These are phyloP conservation scores for Candida multigemmis DNA, from an alignment of 805 yeast species.

Conservation along the genomic window DNA sequence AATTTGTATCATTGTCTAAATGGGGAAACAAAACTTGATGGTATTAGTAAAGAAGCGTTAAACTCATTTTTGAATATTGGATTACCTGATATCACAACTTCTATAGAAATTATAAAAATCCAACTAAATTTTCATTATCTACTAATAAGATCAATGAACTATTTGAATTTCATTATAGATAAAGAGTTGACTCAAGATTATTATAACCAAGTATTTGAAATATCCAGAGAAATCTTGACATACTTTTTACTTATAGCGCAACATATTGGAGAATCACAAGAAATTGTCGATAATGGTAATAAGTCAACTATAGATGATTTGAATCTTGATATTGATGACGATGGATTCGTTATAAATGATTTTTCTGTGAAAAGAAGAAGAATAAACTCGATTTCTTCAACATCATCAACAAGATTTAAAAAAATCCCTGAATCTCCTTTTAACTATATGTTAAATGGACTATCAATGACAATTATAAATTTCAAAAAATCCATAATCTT, in stretches of 20 bases:
- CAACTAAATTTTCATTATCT: slow-evolving; percentile 36
- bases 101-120: slow-evolving; percentile 29
- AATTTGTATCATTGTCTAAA: slow-evolving; percentile 22
- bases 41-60: slow-evolving; percentile 10
- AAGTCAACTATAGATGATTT: slow-evolving; percentile 28
- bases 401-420: slow-evolving; percentile 8
- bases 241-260: slow-evolving; percentile 28
- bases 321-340: slow-evolving; percentile 34
- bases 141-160: slow-evolving; percentile 32
- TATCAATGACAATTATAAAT: slow-evolving; percentile 33
- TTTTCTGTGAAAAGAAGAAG: slow-evolving; percentile 29
- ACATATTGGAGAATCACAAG: slow-evolving; percentile 17
- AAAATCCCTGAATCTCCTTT: slow-evolving; percentile 30
- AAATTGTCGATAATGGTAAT: slow-evolving; percentile 3
- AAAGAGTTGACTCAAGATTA: slow-evolving; percentile 26
- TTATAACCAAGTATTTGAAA: slow-evolving; percentile 24
- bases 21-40: slow-evolving; percentile 9
- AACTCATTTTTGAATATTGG: slow-evolving; percentile 19
- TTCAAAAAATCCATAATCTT: slow-evolving; percentile 31
- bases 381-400: slow-evolving; percentile 3
- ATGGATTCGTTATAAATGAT: slow-evolving; percentile 36
- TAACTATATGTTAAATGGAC: slow-evolving; percentile 31
- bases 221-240: slow-evolving; percentile 27
- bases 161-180: slow-evolving; percentile 33
- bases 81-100: slow-evolving; percentile 28